Percentiles rank a stretch among this genome's conserved stretches.
Conservation (phyloP, 495 filamentous ascomycete genomes). For the Pyrenula massariospora region DNA sequence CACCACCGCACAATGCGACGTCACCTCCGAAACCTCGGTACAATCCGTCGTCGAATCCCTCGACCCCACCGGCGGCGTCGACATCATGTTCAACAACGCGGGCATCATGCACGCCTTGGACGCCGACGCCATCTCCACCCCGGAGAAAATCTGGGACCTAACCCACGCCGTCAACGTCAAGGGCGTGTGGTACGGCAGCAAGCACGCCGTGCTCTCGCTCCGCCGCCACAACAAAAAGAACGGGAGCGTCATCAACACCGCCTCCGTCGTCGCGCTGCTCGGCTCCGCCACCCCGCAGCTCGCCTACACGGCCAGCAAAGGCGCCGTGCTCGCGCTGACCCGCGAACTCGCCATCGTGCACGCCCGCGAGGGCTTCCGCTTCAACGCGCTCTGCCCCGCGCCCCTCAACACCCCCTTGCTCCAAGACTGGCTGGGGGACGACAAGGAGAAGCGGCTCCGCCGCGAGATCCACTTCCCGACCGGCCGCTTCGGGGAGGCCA, state of each 20-base stretch:
- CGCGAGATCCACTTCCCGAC: slow-evolving; percentile 92
- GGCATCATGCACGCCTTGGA: slow-evolving; percentile 94
- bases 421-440: slow-evolving; percentile 91
- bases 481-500: slow-evolving; percentile 89
- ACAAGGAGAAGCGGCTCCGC: slow-evolving; percentile 67
- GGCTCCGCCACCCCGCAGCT: slow-evolving; percentile 91
- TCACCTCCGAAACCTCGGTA: slow-evolving; percentile 63
- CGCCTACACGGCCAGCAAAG: slow-evolving; percentile 92
- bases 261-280: slow-evolving; percentile 83
- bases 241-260: slow-evolving; percentile 88
- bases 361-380: slow-evolving; percentile 72
- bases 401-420: slow-evolving; percentile 82
- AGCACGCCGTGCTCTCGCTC: slow-evolving; percentile 78
- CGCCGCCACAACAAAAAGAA: slow-evolving; percentile 67
- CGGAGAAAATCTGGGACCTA: slow-evolving; percentile 88
- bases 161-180: slow-evolving; percentile 96
- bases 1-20: slow-evolving; percentile 50
- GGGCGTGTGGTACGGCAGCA: slow-evolving; percentile 93
- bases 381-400: slow-evolving; percentile 87
- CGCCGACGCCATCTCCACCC: slow-evolving; percentile 71
- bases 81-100: slow-evolving; percentile 97
- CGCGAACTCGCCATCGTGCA: slow-evolving; percentile 75
- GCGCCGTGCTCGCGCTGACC: slow-evolving; percentile 80
- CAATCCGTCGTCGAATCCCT: slow-evolving; percentile 55
- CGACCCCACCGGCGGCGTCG: slow-evolving; percentile 82